These are phyloP conservation scores for Euryodendron excelsum DNA, from an alignment of 148 eudicot genomes.

Conservation along the genomic window DNA sequence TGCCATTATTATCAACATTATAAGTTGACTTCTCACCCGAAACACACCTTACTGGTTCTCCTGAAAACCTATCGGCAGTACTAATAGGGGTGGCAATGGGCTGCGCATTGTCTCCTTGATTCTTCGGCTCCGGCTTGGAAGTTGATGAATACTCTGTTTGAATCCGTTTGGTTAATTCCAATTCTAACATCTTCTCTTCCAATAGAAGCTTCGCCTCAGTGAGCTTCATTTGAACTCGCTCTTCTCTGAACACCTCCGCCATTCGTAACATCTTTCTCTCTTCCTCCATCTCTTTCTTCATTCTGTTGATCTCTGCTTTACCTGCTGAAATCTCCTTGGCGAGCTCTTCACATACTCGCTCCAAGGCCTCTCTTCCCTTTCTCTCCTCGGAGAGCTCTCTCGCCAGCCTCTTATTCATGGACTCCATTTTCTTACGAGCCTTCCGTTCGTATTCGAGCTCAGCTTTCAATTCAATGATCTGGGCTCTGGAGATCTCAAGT, in stretches of 20 bases:
- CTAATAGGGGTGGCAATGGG: not conserved
- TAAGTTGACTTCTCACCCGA: slow-evolving; percentile 18
- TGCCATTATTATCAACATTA: not conserved
- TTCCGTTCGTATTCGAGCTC: slow-evolving; percentile 56
- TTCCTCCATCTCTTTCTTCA: slow-evolving; percentile 54
- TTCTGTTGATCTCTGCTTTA: slow-evolving; percentile 35
- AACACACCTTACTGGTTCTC: slow-evolving; percentile 1
- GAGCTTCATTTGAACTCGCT: slow-evolving; percentile 73
- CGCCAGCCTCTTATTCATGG: slow-evolving; percentile 41
- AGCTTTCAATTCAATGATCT: slow-evolving; percentile 45
- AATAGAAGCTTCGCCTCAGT: slow-evolving; percentile 49
- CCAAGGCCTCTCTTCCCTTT: slow-evolving; percentile 40
- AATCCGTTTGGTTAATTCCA: slow-evolving; percentile 20
- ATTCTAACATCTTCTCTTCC: slow-evolving; percentile 45
- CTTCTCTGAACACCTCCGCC: slow-evolving; percentile 73
- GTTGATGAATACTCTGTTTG: not conserved
- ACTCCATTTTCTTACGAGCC: slow-evolving; percentile 51
- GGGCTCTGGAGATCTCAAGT: slow-evolving; percentile 42
- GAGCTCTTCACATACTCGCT: slow-evolving; percentile 52
- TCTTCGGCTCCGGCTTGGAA: not conserved
- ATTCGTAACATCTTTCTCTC: slow-evolving; percentile 66
- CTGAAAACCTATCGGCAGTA: not conserved
- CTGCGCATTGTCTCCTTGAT: not conserved
- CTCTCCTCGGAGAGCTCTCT: slow-evolving; percentile 50
- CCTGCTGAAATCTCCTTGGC: slow-evolving; percentile 34